Evolutionary conservation across 2,329 filamentous ascomycete species (phyloP).

Genomic region (Colletotrichum sp.): DNA sequence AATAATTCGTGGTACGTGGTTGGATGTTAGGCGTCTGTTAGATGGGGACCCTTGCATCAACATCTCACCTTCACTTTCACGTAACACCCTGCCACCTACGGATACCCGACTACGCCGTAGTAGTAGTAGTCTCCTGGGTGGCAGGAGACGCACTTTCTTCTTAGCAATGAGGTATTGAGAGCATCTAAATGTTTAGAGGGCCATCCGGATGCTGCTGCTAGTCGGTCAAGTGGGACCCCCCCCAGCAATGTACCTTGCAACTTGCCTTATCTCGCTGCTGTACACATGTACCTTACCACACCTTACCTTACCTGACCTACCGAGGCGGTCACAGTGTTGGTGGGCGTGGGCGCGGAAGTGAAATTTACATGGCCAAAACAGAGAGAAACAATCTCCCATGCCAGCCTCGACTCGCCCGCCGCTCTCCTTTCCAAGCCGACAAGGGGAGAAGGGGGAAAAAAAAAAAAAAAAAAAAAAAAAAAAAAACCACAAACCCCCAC

Average conservation of each 20-base stretch:
- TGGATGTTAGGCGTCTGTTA: background rate
- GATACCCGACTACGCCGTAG: background rate
- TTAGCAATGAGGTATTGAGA: background rate
- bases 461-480: background rate
- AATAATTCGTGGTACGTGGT: background rate
- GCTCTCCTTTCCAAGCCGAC: background rate
- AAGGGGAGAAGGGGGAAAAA: too few relatives aligned
- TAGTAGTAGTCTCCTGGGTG: background rate
- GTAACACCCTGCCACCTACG: background rate
- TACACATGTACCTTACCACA: background rate
- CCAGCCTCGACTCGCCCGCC: background rate
- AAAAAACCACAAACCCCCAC: background rate
- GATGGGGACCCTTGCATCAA: background rate
- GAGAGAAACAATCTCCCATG: background rate
- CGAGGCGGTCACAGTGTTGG: background rate
- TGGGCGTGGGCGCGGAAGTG: background rate
- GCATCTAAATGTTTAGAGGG: background rate
- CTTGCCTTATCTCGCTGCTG: background rate
- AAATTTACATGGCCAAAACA: constrained; percentile 1
- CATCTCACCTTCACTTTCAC: background rate
- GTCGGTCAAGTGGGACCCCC: background rate
- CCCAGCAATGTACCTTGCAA: background rate
- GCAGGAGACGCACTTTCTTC: background rate
- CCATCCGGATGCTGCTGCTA: background rate
- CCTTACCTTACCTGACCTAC: background rate